Evolutionary conservation across 495 filamentous ascomycete species (phyloP), one percentile per base, ranked within the genome.

Genomic region (Penicillium lividum): DNA sequence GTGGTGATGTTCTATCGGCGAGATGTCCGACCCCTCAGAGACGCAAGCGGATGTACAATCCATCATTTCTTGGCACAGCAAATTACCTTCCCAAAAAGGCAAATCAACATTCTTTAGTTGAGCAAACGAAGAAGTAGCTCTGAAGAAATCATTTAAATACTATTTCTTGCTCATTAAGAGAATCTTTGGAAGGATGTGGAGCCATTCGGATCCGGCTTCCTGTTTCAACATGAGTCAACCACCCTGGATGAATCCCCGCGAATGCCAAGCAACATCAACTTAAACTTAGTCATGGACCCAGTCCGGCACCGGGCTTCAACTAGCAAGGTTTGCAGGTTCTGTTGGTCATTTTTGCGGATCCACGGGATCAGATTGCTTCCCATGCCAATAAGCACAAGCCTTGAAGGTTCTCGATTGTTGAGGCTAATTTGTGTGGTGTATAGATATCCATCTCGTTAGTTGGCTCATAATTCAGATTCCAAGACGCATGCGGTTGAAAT

Each of bases 1-100:
- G 30, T 33, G 22, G 22, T 22, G 22, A 36, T 13, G 4, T 7
- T 36, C 1, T 11, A 43, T 53, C 51, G 51, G 51, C 51, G 13
- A 53, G 51, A 53, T 33, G 51, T 53, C 51, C 33, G 51, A 53
- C 9, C 36, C 36, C n/a, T 27, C 28, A 27, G 47, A 50, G 15
- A 50, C 7, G 28, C 22, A 22, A 22, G 22, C 22, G 22, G 22
- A 22, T 22, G 22, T 22, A 22, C 22, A 22, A 22, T 22, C 22
- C 48, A 36, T 31, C 31, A 5, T 49, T 16, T 16, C 7, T 49
- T 49, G 46, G 25, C 27, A 10, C 46, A 18, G 34, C 34, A 18
- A 1, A 27, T 28, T 43, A 6, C 30, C 13, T 34, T 10, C n/a
- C 31, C 49, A 33, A 40, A 42, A 51, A 51, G 48, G 48, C 29